phyloP scores from a whole-genome alignment of 768 basidiomycete species.

The Royoungia palumana region DNA sequence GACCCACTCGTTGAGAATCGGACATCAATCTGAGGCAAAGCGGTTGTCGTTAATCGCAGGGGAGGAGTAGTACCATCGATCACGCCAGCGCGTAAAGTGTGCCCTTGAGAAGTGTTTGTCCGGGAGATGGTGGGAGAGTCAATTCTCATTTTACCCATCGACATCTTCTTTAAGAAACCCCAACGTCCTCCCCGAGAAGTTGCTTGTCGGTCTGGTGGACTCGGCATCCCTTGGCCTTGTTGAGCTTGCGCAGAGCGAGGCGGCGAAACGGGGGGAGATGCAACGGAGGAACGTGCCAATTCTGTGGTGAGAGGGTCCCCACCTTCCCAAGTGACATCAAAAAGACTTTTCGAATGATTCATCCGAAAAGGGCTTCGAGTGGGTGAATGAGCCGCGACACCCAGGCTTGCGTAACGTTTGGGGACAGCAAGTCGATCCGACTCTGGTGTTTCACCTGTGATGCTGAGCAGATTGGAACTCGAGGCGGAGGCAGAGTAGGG shows the following conservation, averaged over 20 bases:
- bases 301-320: constrained; percentile 9
- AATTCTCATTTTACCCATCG: constrained; percentile 86
- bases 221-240: constrained; percentile 13
- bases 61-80: constrained; percentile 19
- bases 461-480: constrained; percentile 60
- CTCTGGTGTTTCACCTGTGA: constrained; percentile 30
- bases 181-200: constrained; percentile 60
- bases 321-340: constrained; percentile 49
- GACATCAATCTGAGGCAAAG: constrained; percentile 62
- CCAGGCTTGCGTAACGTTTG: constrained; percentile 68
- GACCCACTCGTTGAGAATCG: constrained; percentile 70
- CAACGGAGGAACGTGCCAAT: constrained; percentile 23
- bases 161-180: constrained; percentile 99
- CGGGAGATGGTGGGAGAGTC: constrained; percentile 48
- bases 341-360: constrained; percentile 40
- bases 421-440: constrained; percentile 37
- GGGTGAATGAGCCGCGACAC: constrained; percentile 40
- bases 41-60: constrained; percentile 35
- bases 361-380: constrained; percentile 36
- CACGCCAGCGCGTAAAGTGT: constrained; percentile 12
- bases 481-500: constrained; percentile 62
- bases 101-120: constrained; percentile 33
- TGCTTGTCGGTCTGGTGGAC: constrained; percentile 25
- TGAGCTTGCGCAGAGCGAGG: constrained; percentile 18
- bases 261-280: constrained; percentile 30